Conservation (phyloP, 495 filamentous ascomycete genomes). For the Penicillium psychrofluorescens region DNA sequence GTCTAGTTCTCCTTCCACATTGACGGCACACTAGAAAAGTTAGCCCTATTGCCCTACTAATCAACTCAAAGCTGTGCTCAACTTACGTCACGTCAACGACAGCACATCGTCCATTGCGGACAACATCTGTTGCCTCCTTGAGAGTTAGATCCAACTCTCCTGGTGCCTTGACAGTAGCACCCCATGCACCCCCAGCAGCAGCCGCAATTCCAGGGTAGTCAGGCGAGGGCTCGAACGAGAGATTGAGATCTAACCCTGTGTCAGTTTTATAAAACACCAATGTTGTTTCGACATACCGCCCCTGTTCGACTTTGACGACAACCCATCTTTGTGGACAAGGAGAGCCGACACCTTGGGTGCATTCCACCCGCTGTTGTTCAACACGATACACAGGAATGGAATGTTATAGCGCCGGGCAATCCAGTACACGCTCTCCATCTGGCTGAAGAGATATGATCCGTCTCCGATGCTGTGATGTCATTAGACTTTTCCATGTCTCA, state of each 20-base stretch:
- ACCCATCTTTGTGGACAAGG: constrained; percentile 66
- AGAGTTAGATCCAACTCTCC: constrained; percentile 7
- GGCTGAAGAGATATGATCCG: constrained; percentile 75
- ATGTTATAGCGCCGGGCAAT: constrained; percentile 78
- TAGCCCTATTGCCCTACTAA: background rate
- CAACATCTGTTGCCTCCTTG: constrained; percentile 5
- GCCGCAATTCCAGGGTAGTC: constrained; percentile 83
- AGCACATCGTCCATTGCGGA: constrained; percentile 9
- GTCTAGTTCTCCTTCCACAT: constrained; percentile 12
- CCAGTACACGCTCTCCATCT: constrained; percentile 86
- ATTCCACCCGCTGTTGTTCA: constrained; percentile 84
- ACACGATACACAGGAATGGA: constrained; percentile 76
- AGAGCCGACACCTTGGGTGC: constrained; percentile 63
- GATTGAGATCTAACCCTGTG: constrained; percentile 48
- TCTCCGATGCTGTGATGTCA: constrained; percentile 54
- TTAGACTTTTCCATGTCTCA: background rate
- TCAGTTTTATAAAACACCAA: background rate
- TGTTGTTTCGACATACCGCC: constrained; percentile 1
- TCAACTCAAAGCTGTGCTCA: background rate
- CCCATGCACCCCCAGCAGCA: constrained; percentile 46
- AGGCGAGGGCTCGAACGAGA: constrained; percentile 69
- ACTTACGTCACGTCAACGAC: constrained; percentile 19
- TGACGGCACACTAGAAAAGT: constrained; percentile 10
- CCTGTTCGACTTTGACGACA: constrained; percentile 15
- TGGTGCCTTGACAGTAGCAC: constrained; percentile 7